These are phyloP conservation scores for Aspergillus carlsbadensis DNA, from an alignment of 495 filamentous ascomycete genomes.

Conservation along the genomic window DNA sequence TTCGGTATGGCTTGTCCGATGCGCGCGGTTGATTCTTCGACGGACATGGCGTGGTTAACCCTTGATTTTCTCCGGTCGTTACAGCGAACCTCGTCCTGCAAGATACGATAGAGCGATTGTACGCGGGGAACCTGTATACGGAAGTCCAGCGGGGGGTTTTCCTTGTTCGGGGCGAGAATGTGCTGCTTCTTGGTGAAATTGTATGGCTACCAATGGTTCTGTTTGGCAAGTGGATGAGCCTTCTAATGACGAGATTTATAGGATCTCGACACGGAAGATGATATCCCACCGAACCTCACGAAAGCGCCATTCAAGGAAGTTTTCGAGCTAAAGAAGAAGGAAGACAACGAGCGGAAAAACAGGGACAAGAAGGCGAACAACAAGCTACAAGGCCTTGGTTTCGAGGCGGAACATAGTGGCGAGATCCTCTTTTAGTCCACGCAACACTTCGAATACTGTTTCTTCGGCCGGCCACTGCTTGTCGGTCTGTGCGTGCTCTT, in stretches of 20 bases:
- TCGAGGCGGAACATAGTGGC: constrained; percentile 81
- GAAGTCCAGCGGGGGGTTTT: constrained; percentile 81
- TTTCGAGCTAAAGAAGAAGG: constrained; percentile 67
- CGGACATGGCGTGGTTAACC: constrained; percentile 12
- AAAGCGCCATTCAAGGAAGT: constrained; percentile 68
- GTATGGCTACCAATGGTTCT: constrained; percentile 37
- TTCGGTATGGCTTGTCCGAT: constrained; percentile 64
- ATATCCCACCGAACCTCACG: constrained; percentile 68
- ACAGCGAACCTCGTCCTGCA: constrained; percentile 92
- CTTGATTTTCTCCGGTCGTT: constrained; percentile 12
- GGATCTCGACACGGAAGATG: constrained; percentile 94
- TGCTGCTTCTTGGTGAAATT: constrained; percentile 88
- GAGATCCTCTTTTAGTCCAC: constrained; percentile 63
- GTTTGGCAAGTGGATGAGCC: too few species aligned
- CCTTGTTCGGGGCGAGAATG: constrained; percentile 91
- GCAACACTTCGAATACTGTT: background rate
- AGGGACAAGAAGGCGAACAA: constrained; percentile 67
- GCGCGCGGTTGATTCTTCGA: background rate
- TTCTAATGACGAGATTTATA: constrained; percentile 25
- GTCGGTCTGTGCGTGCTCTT: background rate
- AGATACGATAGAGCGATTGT: constrained; percentile 84
- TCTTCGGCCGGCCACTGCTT: constrained; percentile 1
- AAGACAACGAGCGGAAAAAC: constrained; percentile 63
- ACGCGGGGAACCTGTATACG: constrained; percentile 70
- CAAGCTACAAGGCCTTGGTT: constrained; percentile 73